Evolutionary conservation across 257 asterid species (phyloP), one percentile per base, ranked within the genome.

Genomic region (Salvia miltiorrhiza): DNA sequence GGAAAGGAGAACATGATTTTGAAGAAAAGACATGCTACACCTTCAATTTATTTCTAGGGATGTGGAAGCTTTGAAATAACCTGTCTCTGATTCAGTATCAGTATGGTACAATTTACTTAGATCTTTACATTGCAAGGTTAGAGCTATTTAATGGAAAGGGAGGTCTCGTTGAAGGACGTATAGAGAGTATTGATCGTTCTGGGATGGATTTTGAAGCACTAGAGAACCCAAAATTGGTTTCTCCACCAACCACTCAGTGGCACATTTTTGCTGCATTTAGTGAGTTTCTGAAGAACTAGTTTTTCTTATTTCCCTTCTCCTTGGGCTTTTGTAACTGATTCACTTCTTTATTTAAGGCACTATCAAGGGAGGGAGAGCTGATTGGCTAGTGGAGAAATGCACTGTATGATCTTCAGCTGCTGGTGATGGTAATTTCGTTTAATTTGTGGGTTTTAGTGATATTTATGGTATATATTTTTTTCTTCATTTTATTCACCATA

Each of bases 371-470:
- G 96, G 99, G 32, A 83, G 99, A n/a, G 93, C 93, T 55, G 99
- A 91, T 84, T 94, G 99, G 99, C 96, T 94, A 9, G 93, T 89
- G 56, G 99, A 94, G 84, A 94, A 94, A 89, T 91, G 99, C 90
- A 89, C 97, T 5, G 99, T 91, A 84, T 77, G 88, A 76, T 63
- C 49, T 76, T 56, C 53, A 71, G 78, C 63, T 71, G 7, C 28
- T 65, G 67, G 69, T 66, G 70, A 64, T 65, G 67, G 75, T 67
- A 47, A 32, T 39, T 69, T 41, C 24, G 17, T 35, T 73, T 58
- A 62, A 20, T 57, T 12, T 39, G 43, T 52, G 4, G 21, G 48
- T 30, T 69, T 39, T 17, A 32, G 24, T 33, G 62, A 10, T 58
- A 12, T 60, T 65, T 59, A 5, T 62, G 20, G 32, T 58, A 67